A percentile compares a stretch with the other conserved stretches of the same genome.
These are phyloP conservation scores for Batkoa obscura DNA, from an alignment of 371 early-diverging fungal genomes.

Conservation along the genomic window DNA sequence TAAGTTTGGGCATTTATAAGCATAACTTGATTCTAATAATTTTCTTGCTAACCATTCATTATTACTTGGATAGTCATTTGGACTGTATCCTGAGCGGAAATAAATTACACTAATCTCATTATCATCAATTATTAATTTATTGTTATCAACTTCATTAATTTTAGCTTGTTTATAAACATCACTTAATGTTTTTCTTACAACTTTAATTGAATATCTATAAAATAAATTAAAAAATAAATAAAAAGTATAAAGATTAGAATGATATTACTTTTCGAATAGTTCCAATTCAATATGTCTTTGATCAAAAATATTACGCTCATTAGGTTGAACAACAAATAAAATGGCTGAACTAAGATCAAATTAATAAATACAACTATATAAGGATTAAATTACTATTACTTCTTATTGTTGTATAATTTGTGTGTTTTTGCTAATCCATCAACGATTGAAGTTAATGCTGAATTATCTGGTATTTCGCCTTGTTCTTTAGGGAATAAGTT, in stretches of 20 bases:
- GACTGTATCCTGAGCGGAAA: conserved; percentile 83
- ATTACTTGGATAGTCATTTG: conserved; percentile 59
- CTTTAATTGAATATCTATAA: conserved; percentile 33
- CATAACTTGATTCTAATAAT: conserved; percentile 55
- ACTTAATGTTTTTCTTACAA: conserved; percentile 41
- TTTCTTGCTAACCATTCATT: conserved; percentile 77
- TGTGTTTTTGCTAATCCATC: conserved; percentile 67
- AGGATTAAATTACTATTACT: too few species aligned
- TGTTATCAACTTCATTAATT: conserved; percentile 27
- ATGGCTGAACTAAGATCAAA: conserved; percentile 44
- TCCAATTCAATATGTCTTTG: conserved; percentile 79
- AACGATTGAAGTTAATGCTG: conserved; percentile 41
- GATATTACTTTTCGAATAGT: conserved; percentile 48
- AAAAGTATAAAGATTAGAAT: too few species aligned
- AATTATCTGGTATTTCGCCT: conserved; percentile 45
- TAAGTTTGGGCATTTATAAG: conserved; percentile 78
- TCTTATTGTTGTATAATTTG: conserved; percentile 45
- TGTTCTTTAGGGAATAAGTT: conserved; percentile 4
- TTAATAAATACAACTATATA: not conserved
- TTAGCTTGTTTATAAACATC: conserved; percentile 35
- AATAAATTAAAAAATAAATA: not conserved
- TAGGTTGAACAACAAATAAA: conserved; percentile 77
- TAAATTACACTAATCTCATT: conserved; percentile 76
- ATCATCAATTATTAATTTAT: conserved; percentile 26
- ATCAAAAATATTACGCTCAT: conserved; percentile 84